These are phyloP conservation scores for Melaleuca alternifolia DNA, from an alignment of 345 rosid genomes.

Conservation along the genomic window DNA sequence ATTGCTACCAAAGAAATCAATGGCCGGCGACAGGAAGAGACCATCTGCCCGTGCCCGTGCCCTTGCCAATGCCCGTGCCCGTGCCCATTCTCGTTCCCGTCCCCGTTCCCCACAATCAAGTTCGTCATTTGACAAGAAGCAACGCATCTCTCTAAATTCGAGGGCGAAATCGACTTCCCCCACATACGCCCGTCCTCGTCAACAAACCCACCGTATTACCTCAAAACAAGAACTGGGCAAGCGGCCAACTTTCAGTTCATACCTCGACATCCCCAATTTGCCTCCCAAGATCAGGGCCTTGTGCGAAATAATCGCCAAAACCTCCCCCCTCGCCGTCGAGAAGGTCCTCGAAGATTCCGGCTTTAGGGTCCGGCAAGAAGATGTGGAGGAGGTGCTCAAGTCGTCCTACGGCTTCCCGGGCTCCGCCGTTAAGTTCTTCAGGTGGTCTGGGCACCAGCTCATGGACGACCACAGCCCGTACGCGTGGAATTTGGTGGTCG, in stretches of 20 bases:
- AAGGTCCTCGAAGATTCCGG: constrained; percentile 22
- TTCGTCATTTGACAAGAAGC: neutral
- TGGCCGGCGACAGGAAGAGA: neutral
- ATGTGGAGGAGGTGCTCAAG: constrained; percentile 46
- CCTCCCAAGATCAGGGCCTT: constrained; percentile 22
- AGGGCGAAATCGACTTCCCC: neutral
- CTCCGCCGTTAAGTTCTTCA: constrained; percentile 50
- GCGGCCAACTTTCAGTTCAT: constrained; percentile 24
- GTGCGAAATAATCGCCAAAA: constrained; percentile 36
- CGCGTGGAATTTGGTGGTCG: constrained; percentile 63
- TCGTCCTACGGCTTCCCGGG: constrained; percentile 43
- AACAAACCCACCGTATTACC: neutral
- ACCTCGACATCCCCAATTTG: constrained; percentile 25
- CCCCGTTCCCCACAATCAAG: neutral
- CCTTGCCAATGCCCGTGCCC: no score
- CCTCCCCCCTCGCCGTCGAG: constrained; percentile 36
- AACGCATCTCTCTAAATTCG: neutral
- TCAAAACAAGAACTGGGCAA: neutral
- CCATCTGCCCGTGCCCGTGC: neutral
- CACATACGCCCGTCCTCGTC: neutral
- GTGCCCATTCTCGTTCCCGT: neutral
- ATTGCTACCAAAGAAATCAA: neutral
- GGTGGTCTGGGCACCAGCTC: constrained; percentile 49
- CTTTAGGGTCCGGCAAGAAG: constrained; percentile 25
- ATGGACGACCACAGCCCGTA: constrained; percentile 42